A percentile compares a stretch with the other conserved stretches of the same genome.
These are phyloP conservation scores for Podila verticillata DNA, from an alignment of 192 early-diverging fungal species.

Conservation along the genomic window DNA sequence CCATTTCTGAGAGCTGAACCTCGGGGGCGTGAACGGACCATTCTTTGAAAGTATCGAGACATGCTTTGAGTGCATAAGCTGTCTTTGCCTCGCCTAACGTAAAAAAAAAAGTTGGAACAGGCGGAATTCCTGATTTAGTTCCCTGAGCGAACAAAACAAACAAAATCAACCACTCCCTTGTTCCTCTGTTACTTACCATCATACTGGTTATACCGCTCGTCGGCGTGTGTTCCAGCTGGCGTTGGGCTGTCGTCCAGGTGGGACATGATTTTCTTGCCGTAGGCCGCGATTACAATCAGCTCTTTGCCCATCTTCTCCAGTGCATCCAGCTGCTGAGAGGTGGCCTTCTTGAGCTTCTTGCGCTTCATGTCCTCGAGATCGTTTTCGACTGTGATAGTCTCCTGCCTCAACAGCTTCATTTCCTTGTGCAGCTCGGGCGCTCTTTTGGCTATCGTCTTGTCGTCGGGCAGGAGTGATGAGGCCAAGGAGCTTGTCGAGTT, in stretches of 20 bases:
- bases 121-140: background rate
- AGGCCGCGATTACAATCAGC: constrained; percentile 35
- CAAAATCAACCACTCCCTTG: background rate
- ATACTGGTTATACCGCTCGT: constrained; percentile 26
- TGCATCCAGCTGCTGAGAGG: constrained; percentile 33
- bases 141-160: background rate
- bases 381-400: constrained; percentile 40
- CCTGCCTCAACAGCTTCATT: constrained; percentile 38
- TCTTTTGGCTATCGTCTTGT: background rate
- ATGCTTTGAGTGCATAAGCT: constrained; percentile 41
- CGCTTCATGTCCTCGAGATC: constrained; percentile 44
- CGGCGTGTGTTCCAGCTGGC: constrained; percentile 36
- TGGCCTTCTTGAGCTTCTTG: constrained; percentile 35
- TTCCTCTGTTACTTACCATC: constrained; percentile 18
- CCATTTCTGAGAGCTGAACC: constrained; percentile 20
- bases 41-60: constrained; percentile 34
- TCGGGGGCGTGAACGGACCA: constrained; percentile 28
- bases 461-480: background rate
- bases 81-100: constrained; percentile 33
- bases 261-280: constrained; percentile 28
- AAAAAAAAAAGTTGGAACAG: background rate
- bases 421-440: constrained; percentile 34
- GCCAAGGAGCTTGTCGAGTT: background rate
- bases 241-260: constrained; percentile 40
- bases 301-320: constrained; percentile 49